Conservation (phyloP, 2,329 filamentous ascomycete genomes). For the Trematosphaeria pertusa region DNA sequence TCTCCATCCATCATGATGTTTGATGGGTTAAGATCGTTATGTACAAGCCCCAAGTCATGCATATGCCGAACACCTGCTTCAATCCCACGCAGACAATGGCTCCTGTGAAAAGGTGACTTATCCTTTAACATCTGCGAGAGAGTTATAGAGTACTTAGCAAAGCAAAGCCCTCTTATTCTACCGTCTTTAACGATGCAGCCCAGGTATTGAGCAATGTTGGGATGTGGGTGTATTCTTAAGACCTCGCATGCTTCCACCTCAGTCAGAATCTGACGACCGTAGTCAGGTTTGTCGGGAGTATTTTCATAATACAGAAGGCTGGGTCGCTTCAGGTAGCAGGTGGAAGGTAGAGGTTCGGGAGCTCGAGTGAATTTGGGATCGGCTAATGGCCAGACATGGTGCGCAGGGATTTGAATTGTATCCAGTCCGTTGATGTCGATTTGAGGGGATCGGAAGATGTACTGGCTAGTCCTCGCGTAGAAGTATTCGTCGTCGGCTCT, state of each 20-base stretch:
- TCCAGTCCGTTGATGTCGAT: constrained; percentile 6
- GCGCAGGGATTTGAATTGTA: constrained; percentile 3
- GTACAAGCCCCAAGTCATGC: constrained; percentile 5
- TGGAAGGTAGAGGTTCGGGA: neutral
- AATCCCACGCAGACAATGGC: constrained; percentile 1
- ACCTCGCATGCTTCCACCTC: constrained; percentile 7
- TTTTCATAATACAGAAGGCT: constrained; percentile 7
- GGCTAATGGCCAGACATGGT: constrained; percentile 6
- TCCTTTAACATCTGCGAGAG: constrained; percentile 9
- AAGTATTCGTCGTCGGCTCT: constrained; percentile 5
- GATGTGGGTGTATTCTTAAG: constrained; percentile 9
- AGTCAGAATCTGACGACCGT: neutral
- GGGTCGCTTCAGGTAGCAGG: constrained; percentile 7
- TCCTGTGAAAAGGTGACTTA: constrained; percentile 3
- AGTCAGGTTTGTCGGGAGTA: neutral
- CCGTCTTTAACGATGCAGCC: constrained; percentile 5
- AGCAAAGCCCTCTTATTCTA: constrained; percentile 8
- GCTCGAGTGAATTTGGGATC: constrained; percentile 8
- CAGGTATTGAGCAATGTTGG: constrained; percentile 12
- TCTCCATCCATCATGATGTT: constrained; percentile 9
- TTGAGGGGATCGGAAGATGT: neutral
- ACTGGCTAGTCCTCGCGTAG: constrained; percentile 4
- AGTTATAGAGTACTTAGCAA: constrained; percentile 10
- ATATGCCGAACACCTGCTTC: constrained; percentile 5
- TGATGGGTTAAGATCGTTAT: constrained; percentile 6